These are phyloP conservation scores for Talaromyces sp. DNA, from an alignment of 2,329 filamentous ascomycete species.

Conservation along the genomic window DNA sequence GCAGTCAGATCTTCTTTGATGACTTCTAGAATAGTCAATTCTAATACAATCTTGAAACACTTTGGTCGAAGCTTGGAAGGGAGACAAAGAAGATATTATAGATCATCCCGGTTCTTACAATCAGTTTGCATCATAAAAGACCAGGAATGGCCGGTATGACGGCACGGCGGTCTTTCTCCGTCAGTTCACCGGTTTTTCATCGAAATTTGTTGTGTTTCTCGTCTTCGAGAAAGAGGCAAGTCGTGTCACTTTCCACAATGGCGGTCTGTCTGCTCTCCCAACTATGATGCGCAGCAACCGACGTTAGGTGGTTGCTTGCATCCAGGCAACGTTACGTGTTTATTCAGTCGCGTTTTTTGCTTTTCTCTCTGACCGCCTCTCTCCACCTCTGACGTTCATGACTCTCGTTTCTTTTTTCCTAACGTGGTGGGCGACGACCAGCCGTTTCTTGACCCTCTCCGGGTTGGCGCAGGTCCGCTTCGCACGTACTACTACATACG, in stretches of 20 bases:
- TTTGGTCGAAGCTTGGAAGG: not conserved
- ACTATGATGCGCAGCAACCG: not conserved
- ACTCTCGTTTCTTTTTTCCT: not conserved
- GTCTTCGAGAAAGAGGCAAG: not conserved
- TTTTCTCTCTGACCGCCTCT: slow-evolving; percentile 13
- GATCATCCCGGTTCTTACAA: not conserved
- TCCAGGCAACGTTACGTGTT: not conserved
- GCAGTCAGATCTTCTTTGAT: not conserved
- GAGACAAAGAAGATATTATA: slow-evolving; percentile 1
- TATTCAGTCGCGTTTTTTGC: not conserved
- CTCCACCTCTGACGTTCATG: not conserved
- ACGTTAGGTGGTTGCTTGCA: slow-evolving; percentile 2
- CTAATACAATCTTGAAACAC: not conserved
- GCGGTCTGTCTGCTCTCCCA: slow-evolving; percentile 7
- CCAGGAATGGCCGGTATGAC: not conserved
- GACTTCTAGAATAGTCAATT: not conserved
- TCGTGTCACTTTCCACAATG: slow-evolving; percentile 3
- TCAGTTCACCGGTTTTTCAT: not conserved
- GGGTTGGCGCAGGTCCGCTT: not conserved
- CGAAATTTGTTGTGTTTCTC: not conserved
- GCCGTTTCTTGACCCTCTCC: not conserved
- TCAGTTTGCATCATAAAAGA: not conserved
- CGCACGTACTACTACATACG: not conserved
- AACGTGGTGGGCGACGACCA: slow-evolving; percentile 9
- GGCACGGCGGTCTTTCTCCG: not conserved